phyloP scores from a whole-genome alignment of 1,284 basidiomycete species.

The Omphalotus olearius region DNA sequence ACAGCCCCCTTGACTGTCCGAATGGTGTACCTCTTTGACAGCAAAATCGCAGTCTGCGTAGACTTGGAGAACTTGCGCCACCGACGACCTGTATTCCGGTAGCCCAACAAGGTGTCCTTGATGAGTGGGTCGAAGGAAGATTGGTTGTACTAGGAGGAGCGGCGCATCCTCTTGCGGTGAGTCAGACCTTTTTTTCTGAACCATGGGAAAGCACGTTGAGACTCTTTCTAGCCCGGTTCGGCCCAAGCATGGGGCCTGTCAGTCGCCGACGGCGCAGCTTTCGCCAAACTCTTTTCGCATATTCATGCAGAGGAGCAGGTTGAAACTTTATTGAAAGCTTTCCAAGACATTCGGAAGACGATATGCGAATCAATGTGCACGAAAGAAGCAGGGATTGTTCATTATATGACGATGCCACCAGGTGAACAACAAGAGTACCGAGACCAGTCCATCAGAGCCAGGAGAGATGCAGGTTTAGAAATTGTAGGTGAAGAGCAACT shows the following conservation, averaged over 20 bases:
- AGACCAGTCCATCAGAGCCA: constrained; percentile 3
- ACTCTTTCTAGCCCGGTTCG: constrained; percentile 39
- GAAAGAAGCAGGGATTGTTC: constrained; percentile 11
- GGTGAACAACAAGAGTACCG: constrained; percentile 9
- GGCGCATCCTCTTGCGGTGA: constrained; percentile 49
- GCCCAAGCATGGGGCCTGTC: constrained; percentile 42
- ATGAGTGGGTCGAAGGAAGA: constrained; percentile 52
- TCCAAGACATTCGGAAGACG: constrained; percentile 38
- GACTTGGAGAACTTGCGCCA: constrained; percentile 34
- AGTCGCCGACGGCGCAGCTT: constrained; percentile 44
- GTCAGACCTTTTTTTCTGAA: constrained; percentile 16
- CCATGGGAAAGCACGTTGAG: not conserved
- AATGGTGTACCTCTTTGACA: not conserved
- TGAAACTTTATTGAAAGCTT: constrained; percentile 35
- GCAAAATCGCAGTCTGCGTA: constrained; percentile 33
- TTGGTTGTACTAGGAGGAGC: constrained; percentile 48
- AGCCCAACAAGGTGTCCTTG: constrained; percentile 31
- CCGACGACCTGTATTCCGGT: constrained; percentile 30
- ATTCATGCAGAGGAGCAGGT: constrained; percentile 38
- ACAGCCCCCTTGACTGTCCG: not conserved
- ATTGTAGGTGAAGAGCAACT: no score
- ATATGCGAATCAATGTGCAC: constrained; percentile 29
- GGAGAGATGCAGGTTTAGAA: constrained; percentile 5
- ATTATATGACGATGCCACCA: constrained; percentile 16
- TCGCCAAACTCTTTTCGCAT: constrained; percentile 47